A percentile compares a stretch with the other conserved stretches of the same genome.
Conservation (phyloP, 371 early-diverging fungal genomes). For the Vairimorpha ceranae region DNA sequence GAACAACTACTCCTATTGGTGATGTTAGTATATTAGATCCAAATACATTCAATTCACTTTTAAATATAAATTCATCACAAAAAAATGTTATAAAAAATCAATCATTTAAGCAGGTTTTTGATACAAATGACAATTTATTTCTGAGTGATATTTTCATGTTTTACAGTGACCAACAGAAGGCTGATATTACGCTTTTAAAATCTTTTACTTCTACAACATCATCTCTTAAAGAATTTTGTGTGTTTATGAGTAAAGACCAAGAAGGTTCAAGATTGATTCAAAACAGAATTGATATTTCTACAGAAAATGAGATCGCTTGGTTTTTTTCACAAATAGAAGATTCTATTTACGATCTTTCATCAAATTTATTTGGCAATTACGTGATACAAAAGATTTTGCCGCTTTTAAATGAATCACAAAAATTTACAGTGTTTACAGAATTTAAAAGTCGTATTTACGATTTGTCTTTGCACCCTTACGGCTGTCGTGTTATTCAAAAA, state of each 20-base stretch:
- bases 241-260: conserved; percentile 82
- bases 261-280: conserved; percentile 98
- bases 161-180: conserved; percentile 16
- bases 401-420: conserved; percentile 34
- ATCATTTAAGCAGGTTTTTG: background rate
- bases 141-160: conserved; percentile 25
- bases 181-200: background rate
- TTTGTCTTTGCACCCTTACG: conserved; percentile 95
- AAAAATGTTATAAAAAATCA: background rate
- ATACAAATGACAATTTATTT: conserved; percentile 20
- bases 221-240: conserved; percentile 31
- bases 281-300: conserved; percentile 85
- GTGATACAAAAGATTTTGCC: conserved; percentile 89
- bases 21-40: conserved; percentile 32
- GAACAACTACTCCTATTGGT: conserved; percentile 49
- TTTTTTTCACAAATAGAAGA: conserved; percentile 90
- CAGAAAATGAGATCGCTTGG: conserved; percentile 79
- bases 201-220: background rate
- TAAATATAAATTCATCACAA: conserved; percentile 3
- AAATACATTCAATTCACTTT: conserved; percentile 17
- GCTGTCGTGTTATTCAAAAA: conserved; percentile 98
- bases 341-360: conserved; percentile 81
- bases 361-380: conserved; percentile 99
- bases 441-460: conserved; percentile 85
- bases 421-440: conserved; percentile 64